Evolutionary conservation across 129 eudicot species (phyloP).

Genomic region (Pittosporum tobira): DNA sequence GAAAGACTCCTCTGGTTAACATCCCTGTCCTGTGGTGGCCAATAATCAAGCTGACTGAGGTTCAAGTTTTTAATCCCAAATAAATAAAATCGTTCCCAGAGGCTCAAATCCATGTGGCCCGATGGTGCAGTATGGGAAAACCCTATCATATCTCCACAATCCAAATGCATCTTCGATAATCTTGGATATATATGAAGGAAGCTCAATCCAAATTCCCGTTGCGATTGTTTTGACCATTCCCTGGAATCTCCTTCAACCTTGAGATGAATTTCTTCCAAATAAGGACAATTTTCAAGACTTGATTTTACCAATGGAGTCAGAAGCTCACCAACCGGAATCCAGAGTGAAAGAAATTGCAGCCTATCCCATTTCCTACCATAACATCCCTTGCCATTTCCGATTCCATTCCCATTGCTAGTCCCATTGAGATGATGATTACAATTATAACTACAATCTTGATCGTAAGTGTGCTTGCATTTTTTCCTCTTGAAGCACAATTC

Average conservation of each 20-base stretch:
- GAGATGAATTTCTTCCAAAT: constrained; percentile 57
- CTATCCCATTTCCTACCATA: constrained; percentile 45
- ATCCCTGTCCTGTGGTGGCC: constrained; percentile 94
- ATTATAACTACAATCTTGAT: constrained; percentile 23
- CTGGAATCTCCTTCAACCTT: constrained; percentile 93
- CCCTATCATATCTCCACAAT: constrained; percentile 71
- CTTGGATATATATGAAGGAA: constrained; percentile 34
- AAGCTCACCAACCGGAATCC: constrained; percentile 86
- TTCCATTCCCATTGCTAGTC: constrained; percentile 11
- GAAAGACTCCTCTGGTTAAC: constrained; percentile 81
- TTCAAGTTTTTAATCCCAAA: constrained; percentile 40
- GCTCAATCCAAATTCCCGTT: constrained; percentile 55
- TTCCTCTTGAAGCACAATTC: constrained; percentile 25
- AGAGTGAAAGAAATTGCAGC: constrained; percentile 56
- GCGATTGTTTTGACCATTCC: constrained; percentile 42
- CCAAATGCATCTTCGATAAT: constrained; percentile 66
- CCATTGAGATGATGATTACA: constrained; percentile 2
- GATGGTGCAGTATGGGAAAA: constrained; percentile 83
- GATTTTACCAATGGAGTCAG: constrained; percentile 50
- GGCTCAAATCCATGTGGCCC: constrained; percentile 85
- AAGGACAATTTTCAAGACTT: constrained; percentile 78
- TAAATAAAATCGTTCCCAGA: constrained; percentile 79
- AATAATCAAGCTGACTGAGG: constrained; percentile 66
- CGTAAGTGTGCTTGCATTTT: constrained; percentile 35
- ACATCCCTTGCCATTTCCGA: constrained; percentile 21